These are phyloP conservation scores for Musa troglodytarum DNA, from an alignment of 176 grass and related monocot genomes.

Conservation along the genomic window DNA sequence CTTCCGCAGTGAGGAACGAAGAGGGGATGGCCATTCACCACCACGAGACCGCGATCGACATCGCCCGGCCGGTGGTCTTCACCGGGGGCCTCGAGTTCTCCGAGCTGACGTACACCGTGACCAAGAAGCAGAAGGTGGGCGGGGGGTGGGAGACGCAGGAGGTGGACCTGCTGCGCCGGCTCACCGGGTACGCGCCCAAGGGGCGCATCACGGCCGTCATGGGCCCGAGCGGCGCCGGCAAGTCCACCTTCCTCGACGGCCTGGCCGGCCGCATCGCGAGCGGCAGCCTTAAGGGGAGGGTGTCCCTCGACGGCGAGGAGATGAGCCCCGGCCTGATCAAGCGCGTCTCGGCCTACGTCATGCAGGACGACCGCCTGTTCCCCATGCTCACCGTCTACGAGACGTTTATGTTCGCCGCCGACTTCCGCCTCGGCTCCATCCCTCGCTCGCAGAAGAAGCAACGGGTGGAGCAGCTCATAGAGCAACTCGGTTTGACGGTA, in stretches of 20 bases:
- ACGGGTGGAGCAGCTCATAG: slow-evolving; percentile 55
- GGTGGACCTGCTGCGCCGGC: slow-evolving; percentile 52
- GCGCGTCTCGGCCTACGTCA: slow-evolving; percentile 64
- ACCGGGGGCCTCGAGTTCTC: slow-evolving; percentile 54
- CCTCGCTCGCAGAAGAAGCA: slow-evolving; percentile 46
- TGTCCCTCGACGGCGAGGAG: slow-evolving; percentile 45
- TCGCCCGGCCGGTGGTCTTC: slow-evolving; percentile 24
- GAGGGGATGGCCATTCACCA: neutral
- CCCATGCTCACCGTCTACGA: slow-evolving; percentile 68
- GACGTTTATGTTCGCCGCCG: slow-evolving; percentile 54
- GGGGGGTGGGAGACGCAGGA: slow-evolving; percentile 41
- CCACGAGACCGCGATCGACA: neutral
- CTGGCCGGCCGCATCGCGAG: slow-evolving; percentile 51
- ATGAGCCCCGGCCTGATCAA: slow-evolving; percentile 65
- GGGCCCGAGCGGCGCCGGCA: slow-evolving; percentile 60
- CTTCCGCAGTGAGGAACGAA: neutral
- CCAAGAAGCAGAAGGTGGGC: slow-evolving; percentile 65
- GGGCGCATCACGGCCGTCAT: slow-evolving; percentile 50
- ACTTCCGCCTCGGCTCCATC: slow-evolving; percentile 38
- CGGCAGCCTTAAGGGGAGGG: slow-evolving; percentile 52
- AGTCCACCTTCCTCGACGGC: slow-evolving; percentile 61
- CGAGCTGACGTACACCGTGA: slow-evolving; percentile 55
- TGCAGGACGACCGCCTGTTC: slow-evolving; percentile 73
- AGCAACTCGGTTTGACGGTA: slow-evolving; percentile 50
- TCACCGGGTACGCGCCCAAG: slow-evolving; percentile 45